These are phyloP conservation scores for Fallopia convolvulus DNA, from an alignment of 148 eudicot genomes.

Conservation along the genomic window DNA sequence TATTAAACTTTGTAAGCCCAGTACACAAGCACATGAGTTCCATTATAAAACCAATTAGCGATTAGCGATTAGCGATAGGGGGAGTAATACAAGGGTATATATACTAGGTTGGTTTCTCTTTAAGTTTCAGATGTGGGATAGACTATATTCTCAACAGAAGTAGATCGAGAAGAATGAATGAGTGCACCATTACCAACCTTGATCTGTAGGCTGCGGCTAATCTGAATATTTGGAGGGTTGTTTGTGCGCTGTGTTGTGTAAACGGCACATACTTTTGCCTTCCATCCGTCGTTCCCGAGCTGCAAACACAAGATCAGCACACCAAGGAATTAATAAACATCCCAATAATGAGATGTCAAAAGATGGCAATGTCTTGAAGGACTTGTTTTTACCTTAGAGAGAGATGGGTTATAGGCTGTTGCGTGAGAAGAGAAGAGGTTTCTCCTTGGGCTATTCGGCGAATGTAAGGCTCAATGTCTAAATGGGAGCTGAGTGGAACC, in stretches of 20 bases:
- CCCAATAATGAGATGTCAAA: no score
- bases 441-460: slow-evolving; percentile 64
- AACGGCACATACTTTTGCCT: slow-evolving; percentile 68
- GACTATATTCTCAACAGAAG: no score
- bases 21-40: no score
- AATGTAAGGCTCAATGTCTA: slow-evolving; percentile 68
- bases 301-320: slow-evolving; percentile 8
- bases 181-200: slow-evolving; percentile 44
- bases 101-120: no score
- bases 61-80: no score
- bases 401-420: slow-evolving; percentile 51
- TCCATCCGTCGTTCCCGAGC: slow-evolving; percentile 83
- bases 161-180: not conserved
- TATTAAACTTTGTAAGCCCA: no score
- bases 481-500: slow-evolving; percentile 60
- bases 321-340: no score
- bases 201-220: slow-evolving; percentile 73
- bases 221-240: slow-evolving; percentile 58
- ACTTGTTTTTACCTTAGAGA: slow-evolving; percentile 43
- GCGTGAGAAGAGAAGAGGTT: slow-evolving; percentile 45
- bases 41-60: no score
- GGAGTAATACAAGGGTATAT: no score
- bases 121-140: no score
- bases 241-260: slow-evolving; percentile 52
- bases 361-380: no score